Evolutionary conservation across 352 stramenopile genomes (phyloP).

Genomic region (Poterioochromonas sp.): DNA sequence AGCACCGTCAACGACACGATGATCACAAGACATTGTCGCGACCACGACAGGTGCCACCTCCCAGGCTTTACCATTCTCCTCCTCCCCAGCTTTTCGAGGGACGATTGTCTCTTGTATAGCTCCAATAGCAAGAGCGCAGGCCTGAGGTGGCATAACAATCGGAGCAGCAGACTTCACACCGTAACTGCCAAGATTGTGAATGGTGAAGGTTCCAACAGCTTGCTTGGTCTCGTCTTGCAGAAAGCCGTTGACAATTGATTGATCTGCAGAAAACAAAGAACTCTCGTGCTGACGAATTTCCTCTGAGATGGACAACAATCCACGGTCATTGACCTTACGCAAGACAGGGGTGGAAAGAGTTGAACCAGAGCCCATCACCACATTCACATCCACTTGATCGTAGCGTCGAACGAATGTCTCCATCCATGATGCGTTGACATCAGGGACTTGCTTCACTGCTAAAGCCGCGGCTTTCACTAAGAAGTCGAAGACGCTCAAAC

Average conservation of each 20-base stretch:
- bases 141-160: constrained; percentile 87
- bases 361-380: constrained; percentile 54
- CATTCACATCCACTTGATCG: constrained; percentile 80
- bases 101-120: constrained; percentile 85
- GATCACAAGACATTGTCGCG: constrained; percentile 87
- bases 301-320: constrained; percentile 45
- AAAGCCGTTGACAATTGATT: neutral
- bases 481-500: constrained; percentile 57
- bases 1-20: constrained; percentile 89
- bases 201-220: constrained; percentile 76
- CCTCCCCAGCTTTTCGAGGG: neutral
- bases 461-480: constrained; percentile 60
- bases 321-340: constrained; percentile 45
- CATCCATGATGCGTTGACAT: constrained; percentile 60
- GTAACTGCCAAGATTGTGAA: constrained; percentile 75
- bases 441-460: constrained; percentile 56
- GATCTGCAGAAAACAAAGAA: neutral
- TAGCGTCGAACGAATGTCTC: constrained; percentile 80
- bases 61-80: neutral
- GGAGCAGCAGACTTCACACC: constrained; percentile 79
- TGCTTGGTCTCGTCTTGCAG: constrained; percentile 50
- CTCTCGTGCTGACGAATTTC: neutral
- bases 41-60: constrained; percentile 69
- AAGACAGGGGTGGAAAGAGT: constrained; percentile 56
- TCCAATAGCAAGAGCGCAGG: constrained; percentile 77